Base-by-base conservation (phyloP, 257 asterid species). In the Fraxinus americana region DNA sequence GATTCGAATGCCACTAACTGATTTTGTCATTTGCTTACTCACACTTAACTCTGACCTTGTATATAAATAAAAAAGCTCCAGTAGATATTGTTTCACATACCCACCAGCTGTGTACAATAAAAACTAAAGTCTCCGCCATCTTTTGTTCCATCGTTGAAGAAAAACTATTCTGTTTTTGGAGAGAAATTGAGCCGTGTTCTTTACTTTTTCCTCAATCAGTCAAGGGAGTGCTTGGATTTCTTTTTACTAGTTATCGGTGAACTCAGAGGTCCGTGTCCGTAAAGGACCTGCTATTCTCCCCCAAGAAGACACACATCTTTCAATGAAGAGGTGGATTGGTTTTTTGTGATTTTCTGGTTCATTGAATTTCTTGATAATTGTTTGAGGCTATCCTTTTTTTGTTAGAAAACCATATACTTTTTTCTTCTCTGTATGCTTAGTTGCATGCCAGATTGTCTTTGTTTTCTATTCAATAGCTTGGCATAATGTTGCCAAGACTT, bases 151-250 rank as follows among this genome's bases (percentile, higher is more conserved):
- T 11, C 9, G 36, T 12, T 63, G 30, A 25, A 23, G 27, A 61
- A 61, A 61, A 61, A 21, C 16, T 7, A 61, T 8, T 25, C 69
- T 63, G 29, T 23, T 21, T 25, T 25, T 21, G 14, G 5, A 25
- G 68, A 21, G 68, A 23, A 9, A 3, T 32, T 61, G 68, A 23
- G 6, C 35, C 27, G 4, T 54, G 17, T 63, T 63, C 68, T 61
- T 63, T 63, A 63, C 34, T 63, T 63, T 5, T 63, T 63, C 13
- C 67, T 21, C 69, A 63, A 63, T 63, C 68, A 61, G 68, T 61
- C 68, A 52, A 9, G 35, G 35, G 36, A 23, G 17, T 5, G 10
- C 65, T n/a, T n/a, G 67, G 4, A 59, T 59, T 59, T 59, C 67
- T 8, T 59, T n/a, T 59, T 59, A 48, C 29, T 59, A 34, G 13